A percentile compares a stretch with the other conserved stretches of the same genome.
phyloP scores from a whole-genome alignment of 2,329 filamentous ascomycete genomes.

The Penicillium sclerotigenum region DNA sequence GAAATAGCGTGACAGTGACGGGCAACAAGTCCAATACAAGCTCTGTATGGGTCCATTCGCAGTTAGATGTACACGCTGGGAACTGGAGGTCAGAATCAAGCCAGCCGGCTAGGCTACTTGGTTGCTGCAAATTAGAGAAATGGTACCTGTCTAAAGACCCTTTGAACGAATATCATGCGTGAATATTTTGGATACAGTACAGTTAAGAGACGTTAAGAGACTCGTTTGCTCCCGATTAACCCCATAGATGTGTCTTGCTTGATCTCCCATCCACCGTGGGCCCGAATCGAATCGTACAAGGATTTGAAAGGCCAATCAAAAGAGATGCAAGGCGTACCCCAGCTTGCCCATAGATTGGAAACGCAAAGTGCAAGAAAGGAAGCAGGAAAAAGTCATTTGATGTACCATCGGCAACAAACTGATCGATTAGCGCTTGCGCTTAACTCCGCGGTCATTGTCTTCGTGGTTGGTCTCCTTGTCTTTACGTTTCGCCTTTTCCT shows the following conservation, averaged over 20 bases:
- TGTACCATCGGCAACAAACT: background rate
- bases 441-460: constrained; percentile 62
- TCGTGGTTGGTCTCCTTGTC: constrained; percentile 55
- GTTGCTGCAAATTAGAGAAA: background rate
- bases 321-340: background rate
- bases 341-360: background rate
- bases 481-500: constrained; percentile 73
- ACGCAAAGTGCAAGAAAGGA: background rate
- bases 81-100: background rate
- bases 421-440: constrained; percentile 63
- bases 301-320: background rate
- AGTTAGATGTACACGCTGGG: background rate
- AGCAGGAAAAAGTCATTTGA: background rate
- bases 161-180: background rate
- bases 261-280: background rate
- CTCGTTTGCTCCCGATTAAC: background rate
- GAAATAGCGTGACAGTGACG: constrained; percentile 21
- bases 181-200: constrained; percentile 1
- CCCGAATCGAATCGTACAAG: background rate
- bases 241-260: background rate
- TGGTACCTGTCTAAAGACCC: background rate
- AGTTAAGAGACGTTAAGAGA: background rate
- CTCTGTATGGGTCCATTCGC: background rate
- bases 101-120: background rate
- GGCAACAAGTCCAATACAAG: background rate